These are phyloP conservation scores for Grosmannia clavigera DNA, from an alignment of 2,329 filamentous ascomycete species.

Conservation along the genomic window DNA sequence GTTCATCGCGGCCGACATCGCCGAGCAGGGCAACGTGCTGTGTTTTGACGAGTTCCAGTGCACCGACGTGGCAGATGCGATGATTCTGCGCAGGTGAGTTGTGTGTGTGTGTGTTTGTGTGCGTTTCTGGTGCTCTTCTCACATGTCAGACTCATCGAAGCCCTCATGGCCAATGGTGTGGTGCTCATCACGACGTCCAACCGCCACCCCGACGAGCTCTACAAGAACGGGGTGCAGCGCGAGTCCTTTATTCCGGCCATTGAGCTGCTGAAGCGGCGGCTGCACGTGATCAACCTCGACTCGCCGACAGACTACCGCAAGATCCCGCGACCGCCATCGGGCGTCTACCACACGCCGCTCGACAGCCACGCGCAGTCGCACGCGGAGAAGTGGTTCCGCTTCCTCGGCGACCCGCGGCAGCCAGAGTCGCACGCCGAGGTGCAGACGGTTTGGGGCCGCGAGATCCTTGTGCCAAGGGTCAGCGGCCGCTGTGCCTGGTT, in stretches of 20 bases:
- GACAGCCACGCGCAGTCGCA: conserved; percentile 67
- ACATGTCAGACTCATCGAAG: conserved; percentile 56
- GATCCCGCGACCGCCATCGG: conserved; percentile 82
- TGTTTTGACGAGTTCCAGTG: conserved; percentile 99
- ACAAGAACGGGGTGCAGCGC: conserved; percentile 95
- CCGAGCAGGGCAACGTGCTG: conserved; percentile 68
- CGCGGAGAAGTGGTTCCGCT: conserved; percentile 90
- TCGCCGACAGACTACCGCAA: conserved; percentile 95
- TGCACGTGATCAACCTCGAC: conserved; percentile 88
- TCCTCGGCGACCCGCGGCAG: conserved; percentile 73
- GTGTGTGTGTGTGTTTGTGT: background rate
- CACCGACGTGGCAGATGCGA: conserved; percentile 95
- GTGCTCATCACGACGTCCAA: conserved; percentile 95
- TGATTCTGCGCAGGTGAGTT: conserved; percentile 70
- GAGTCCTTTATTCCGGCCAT: conserved; percentile 94
- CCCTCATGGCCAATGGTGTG: conserved; percentile 91
- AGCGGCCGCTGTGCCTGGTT: conserved; percentile 85
- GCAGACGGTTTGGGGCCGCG: conserved; percentile 84
- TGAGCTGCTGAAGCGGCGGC: conserved; percentile 69
- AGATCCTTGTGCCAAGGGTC: conserved; percentile 76
- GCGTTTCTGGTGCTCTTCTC: background rate
- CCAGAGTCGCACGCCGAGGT: conserved; percentile 62
- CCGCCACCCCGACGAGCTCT: conserved; percentile 88
- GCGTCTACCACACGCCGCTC: conserved; percentile 85
- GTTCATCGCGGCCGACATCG: conserved; percentile 90